Evolutionary conservation across 202 grass and related monocot species (phyloP), one percentile per base, ranked within the genome.

Genomic region (Panicum hallii): DNA sequence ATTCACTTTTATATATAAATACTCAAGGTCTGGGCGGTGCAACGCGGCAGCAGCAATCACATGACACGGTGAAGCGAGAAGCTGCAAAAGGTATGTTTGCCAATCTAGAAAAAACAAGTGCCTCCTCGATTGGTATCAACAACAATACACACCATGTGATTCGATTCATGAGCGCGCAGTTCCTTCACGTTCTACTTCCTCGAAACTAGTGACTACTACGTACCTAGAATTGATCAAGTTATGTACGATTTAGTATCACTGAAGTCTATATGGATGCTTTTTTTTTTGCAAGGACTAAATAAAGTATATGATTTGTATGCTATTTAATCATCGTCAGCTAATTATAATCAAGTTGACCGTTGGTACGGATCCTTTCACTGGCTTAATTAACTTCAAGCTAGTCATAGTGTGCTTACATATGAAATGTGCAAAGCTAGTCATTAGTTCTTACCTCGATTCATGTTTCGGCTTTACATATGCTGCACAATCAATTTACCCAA

Each of bases 1-100:
- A 23, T 28, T 28, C 23, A 62, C 10, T 30, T 62, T 9, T 55
- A 42, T 17, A 40, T 55, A 42, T 17, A n/a, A n/a, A 54, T 48
- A 38, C 50, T 74, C 22, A 67, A 87, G 79, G 79, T 44, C 44
- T 54, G 28, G 79, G 52, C 6, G 30, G 46, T 52, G 15, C 70
- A 34, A 34, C 4, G 19, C 9, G 46, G 26, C 70, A 32, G 26
- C 14, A 52, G 9, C 26, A 49, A 49, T 49, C 70, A 34, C 46
- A 11, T 32, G 46, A 11, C 12, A 22, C 11, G 13, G 23, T 30
- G 11, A 62, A 30, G 11, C 58, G 3, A 77, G 74, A 61, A 16
- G 4, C 46, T 52, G 46, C 3, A 34, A 52, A 83, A 44, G 68
- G 58, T 79, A 74, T 60, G 62, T 56, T 22, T 75, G 17, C 17